Percentiles rank a stretch among this genome's conserved stretches.
These are phyloP conservation scores for Lachancea waltii DNA, from an alignment of 805 yeast genomes.

Conservation along the genomic window DNA sequence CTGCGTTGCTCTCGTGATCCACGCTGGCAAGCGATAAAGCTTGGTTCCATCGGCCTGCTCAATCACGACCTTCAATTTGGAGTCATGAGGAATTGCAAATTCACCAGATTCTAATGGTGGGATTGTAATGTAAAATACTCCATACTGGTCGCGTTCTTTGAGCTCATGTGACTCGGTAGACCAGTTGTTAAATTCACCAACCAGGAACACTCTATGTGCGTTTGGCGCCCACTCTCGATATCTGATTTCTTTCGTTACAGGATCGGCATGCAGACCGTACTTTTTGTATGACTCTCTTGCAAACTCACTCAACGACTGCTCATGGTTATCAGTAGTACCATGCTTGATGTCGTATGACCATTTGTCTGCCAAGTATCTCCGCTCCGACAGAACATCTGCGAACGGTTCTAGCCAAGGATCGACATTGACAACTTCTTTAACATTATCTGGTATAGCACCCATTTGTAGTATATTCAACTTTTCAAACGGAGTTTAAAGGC, in stretches of 20 bases:
- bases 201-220: slow-evolving; percentile 65
- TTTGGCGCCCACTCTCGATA: slow-evolving; percentile 90
- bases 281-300: slow-evolving; percentile 63
- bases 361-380: slow-evolving; percentile 59
- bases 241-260: slow-evolving; percentile 43
- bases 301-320: slow-evolving; percentile 61
- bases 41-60: slow-evolving; percentile 59
- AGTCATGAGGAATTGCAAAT: slow-evolving; percentile 73
- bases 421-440: slow-evolving; percentile 55
- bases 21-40: slow-evolving; percentile 81
- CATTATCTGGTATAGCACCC: slow-evolving; percentile 31
- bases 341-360: slow-evolving; percentile 49
- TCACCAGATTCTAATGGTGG: slow-evolving; percentile 39
- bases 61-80: slow-evolving; percentile 67
- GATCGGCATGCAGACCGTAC: slow-evolving; percentile 70
- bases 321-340: slow-evolving; percentile 37
- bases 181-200: slow-evolving; percentile 94
- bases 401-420: slow-evolving; percentile 89
- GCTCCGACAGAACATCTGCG: slow-evolving; percentile 55
- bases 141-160: slow-evolving; percentile 51
- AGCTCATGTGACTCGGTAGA: slow-evolving; percentile 48
- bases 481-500: too few species aligned
- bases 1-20: slow-evolving; percentile 78
- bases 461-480: too few species aligned
- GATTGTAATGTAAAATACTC: slow-evolving; percentile 60